Evolutionary conservation across 345 rosid species (phyloP).

Genomic region (Aegle marmelos): DNA sequence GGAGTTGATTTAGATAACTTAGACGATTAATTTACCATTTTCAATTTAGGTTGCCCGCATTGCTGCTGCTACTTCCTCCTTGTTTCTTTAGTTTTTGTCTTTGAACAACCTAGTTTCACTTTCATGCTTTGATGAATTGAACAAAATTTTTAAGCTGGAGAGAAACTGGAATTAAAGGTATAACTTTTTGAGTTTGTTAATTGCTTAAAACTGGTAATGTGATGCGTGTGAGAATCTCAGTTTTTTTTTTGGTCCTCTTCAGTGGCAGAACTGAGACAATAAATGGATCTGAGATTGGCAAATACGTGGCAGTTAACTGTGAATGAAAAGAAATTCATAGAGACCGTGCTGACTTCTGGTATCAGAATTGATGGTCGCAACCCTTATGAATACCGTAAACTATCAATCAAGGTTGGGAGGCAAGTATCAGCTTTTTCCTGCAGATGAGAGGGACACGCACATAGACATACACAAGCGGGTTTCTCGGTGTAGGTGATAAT

Average conservation of each 20-base stretch:
- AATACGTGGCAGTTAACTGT: slow-evolving; percentile 70
- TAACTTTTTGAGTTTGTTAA: not conserved
- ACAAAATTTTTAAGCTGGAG: not conserved
- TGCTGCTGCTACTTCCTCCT: too few relatives aligned
- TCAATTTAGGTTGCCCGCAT: too few relatives aligned
- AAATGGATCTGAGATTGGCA: slow-evolving; percentile 78
- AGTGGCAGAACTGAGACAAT: not conserved
- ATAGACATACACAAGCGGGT: not conserved
- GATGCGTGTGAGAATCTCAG: not conserved
- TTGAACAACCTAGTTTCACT: not conserved
- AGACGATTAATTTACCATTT: too few relatives aligned
- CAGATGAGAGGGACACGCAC: not conserved
- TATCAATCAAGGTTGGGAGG: slow-evolving; percentile 83
- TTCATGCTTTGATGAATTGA: not conserved
- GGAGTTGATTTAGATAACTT: too few relatives aligned
- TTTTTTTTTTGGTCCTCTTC: not conserved
- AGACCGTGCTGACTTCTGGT: slow-evolving; percentile 73
- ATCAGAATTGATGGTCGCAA: slow-evolving; percentile 86
- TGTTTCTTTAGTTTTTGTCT: not conserved
- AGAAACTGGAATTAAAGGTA: not conserved
- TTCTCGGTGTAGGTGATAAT: not conserved
- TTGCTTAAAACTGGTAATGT: not conserved
- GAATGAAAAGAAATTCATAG: slow-evolving; percentile 83
- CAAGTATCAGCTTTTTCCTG: slow-evolving; percentile 25
- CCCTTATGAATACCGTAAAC: slow-evolving; percentile 75